Evolutionary conservation across 2,329 filamentous ascomycete genomes (phyloP), one percentile per base, ranked within the genome.

Genomic region (Botrytis paeoniae): DNA sequence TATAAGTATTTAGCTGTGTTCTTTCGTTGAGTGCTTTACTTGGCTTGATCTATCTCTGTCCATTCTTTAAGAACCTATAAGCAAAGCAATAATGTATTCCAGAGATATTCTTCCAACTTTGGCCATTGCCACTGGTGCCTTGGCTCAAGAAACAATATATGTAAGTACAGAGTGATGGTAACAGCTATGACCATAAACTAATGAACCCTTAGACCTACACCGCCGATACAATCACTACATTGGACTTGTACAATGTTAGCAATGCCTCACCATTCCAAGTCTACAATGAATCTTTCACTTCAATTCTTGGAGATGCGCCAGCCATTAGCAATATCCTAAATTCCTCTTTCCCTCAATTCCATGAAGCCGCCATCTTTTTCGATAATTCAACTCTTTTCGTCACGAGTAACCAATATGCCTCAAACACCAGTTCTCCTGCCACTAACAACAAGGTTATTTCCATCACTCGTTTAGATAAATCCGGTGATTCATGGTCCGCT

Each of bases 291-390:
- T 85, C 85, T 29, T 89, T 89, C 72, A 81, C 83, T 66, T 80
- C 84, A 39, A 81, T 89, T 12, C 83, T 89, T 32, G 87, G 87
- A 51, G 22, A 69, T 10, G 51, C 71, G 20, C 71, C 71, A n/a
- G 51, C 5, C 3, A 45, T 73, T 5, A 70, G 32, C 22, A 70
- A 70, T 22, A 20, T 63, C 76, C 0, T 85, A 62, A 86, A 86
- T 0, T 79, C 86, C 22, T 83, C 88, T 12, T 85, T 85, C 1
- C 80, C 83, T 8, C 82, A 84, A 7, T 89, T 87, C 66, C 87
- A 89, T 71, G 87, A 89, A 75, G 87, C 87, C 20, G 85, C 86
- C 10, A 82, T 87, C 0, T 88, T 86, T 85, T 85, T 78, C 29
- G 69, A 73, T 45, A 43, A 62, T 37, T 72, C 63, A 41, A 81